Conservation (phyloP, 352 stramenopile genomes). For the Phytophthora crassamura region DNA sequence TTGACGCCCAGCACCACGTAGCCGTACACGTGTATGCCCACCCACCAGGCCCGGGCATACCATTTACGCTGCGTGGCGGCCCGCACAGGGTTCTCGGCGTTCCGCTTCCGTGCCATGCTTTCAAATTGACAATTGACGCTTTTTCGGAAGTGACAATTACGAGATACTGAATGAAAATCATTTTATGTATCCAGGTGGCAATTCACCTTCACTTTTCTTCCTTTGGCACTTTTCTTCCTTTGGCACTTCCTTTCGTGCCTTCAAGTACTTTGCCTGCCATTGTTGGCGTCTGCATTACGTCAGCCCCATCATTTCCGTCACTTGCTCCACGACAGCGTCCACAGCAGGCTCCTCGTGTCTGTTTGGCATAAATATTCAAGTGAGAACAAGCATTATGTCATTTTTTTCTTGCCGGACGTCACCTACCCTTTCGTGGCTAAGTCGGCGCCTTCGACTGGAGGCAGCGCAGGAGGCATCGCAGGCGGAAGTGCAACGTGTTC, state of each 20-base stretch:
- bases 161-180: constrained; percentile 27
- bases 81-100: constrained; percentile 35
- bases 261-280: background rate
- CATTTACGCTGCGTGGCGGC: constrained; percentile 59
- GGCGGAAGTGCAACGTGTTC: constrained; percentile 36
- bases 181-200: constrained; percentile 27
- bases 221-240: constrained; percentile 1
- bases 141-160: constrained; percentile 18
- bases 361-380: no score
- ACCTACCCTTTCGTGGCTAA: constrained; percentile 39
- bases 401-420: constrained; percentile 20
- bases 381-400: constrained; percentile 18
- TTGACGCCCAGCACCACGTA: constrained; percentile 63
- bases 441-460: constrained; percentile 21
- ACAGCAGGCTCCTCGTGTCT: constrained; percentile 23
- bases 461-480: constrained; percentile 17
- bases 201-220: background rate
- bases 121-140: constrained; percentile 1
- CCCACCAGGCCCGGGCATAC: constrained; percentile 75
- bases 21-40: constrained; percentile 65
- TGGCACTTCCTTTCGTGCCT: no score
- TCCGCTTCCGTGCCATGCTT: constrained; percentile 34
- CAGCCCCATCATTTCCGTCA: constrained; percentile 46
- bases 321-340: constrained; percentile 31
- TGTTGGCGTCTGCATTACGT: constrained; percentile 18